Evolutionary conservation across 2,329 filamentous ascomycete genomes (phyloP).

Genomic region (Trichoderma polysporum): DNA sequence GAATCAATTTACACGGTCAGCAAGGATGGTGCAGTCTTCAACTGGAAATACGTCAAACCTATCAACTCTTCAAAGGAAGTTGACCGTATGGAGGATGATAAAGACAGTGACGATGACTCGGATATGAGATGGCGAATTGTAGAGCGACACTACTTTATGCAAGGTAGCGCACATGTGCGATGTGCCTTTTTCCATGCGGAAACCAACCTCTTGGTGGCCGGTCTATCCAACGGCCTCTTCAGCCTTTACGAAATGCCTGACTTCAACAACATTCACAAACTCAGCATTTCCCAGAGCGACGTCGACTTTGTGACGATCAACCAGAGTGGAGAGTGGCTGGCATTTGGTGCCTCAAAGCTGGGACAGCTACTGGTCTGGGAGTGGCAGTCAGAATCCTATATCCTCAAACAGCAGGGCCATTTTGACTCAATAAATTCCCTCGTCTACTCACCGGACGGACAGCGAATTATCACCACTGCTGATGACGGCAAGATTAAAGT

Average conservation of each 20-base stretch:
- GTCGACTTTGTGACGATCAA: slow-evolving; percentile 96
- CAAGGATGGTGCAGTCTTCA: slow-evolving; percentile 94
- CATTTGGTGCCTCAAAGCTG: slow-evolving; percentile 91
- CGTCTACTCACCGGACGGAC: slow-evolving; percentile 89
- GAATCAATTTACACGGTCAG: slow-evolving; percentile 96
- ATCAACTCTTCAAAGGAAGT: slow-evolving; percentile 55
- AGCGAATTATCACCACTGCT: slow-evolving; percentile 86
- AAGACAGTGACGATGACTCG: slow-evolving; percentile 54
- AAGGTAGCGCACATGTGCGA: slow-evolving; percentile 79
- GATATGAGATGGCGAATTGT: slow-evolving; percentile 87
- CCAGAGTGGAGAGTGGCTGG: slow-evolving; percentile 92
- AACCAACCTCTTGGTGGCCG: slow-evolving; percentile 90
- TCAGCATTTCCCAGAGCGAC: slow-evolving; percentile 92
- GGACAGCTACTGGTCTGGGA: slow-evolving; percentile 99
- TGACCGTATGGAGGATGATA: slow-evolving; percentile 59
- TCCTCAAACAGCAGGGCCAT: slow-evolving; percentile 96
- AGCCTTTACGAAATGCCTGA: slow-evolving; percentile 93
- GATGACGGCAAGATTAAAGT: slow-evolving; percentile 99
- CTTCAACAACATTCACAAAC: slow-evolving; percentile 90
- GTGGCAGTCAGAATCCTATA: slow-evolving; percentile 99
- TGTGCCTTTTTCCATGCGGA: slow-evolving; percentile 87
- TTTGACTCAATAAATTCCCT: slow-evolving; percentile 94
- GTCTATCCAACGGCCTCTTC: slow-evolving; percentile 93
- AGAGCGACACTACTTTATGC: slow-evolving; percentile 92
- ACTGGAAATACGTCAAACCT: slow-evolving; percentile 79